Conservation (phyloP, 129 eudicot genomes). For the Tagetes erecta region DNA sequence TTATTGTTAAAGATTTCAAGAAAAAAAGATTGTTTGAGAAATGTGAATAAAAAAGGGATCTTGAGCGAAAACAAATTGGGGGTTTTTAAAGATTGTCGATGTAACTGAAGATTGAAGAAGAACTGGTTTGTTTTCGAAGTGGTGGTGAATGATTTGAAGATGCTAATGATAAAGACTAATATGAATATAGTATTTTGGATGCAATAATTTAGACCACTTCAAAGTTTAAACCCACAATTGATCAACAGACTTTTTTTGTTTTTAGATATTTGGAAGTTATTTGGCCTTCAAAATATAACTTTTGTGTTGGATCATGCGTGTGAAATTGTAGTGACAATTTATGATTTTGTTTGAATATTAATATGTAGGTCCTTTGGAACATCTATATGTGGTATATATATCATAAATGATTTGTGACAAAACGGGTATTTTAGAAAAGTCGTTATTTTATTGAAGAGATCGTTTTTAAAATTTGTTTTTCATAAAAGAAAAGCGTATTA, state of each 20-base stretch:
- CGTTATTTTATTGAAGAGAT: too few species aligned
- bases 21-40: constrained; percentile 19
- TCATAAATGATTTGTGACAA: too few species aligned
- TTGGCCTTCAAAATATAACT: not conserved
- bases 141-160: constrained; percentile 16
- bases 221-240: not conserved
- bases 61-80: constrained; percentile 18
- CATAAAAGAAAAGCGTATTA: too few species aligned
- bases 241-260: not conserved
- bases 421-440: too few species aligned
- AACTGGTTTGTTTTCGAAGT: constrained; percentile 23
- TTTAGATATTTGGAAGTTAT: constrained; percentile 5
- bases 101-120: constrained; percentile 17
- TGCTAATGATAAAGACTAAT: not conserved
- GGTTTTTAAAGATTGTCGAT: constrained; percentile 21
- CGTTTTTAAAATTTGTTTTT: too few species aligned
- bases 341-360: not conserved
- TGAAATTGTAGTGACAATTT: not conserved
- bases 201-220: constrained; percentile 13
- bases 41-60: constrained; percentile 8
- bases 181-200: not conserved
- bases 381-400: too few species aligned
- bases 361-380: not conserved
- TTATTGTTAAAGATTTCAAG: constrained; percentile 29
- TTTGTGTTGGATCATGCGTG: not conserved